Percentiles rank a stretch among this genome's conserved stretches.
Conservation (phyloP, 495 filamentous ascomycete species). For the Xylaria cubensis region DNA sequence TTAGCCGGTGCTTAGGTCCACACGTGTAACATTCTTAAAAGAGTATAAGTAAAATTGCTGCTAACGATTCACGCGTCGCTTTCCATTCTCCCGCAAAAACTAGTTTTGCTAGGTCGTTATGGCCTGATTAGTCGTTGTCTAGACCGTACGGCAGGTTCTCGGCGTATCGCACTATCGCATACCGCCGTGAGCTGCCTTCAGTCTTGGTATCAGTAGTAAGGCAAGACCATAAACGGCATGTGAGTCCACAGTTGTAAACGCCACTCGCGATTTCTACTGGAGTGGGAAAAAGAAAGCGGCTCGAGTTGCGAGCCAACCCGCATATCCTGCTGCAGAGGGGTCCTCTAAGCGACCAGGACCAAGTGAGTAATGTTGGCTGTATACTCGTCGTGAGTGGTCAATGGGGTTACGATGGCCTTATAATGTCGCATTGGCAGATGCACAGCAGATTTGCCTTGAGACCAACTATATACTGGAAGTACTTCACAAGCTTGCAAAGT, state of each 20-base stretch:
- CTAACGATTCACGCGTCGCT: not conserved
- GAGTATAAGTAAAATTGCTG: not conserved
- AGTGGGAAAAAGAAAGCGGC: conserved; percentile 10
- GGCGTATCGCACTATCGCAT: not conserved
- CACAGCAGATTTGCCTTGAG: conserved; percentile 21
- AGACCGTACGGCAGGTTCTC: not conserved
- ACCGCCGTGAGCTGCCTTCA: not conserved
- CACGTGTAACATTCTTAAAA: not conserved
- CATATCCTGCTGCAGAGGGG: conserved; percentile 1
- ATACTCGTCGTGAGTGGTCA: conserved; percentile 10
- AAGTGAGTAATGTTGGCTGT: not conserved
- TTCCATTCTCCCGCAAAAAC: not conserved
- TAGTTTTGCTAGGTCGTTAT: not conserved
- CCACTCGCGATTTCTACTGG: conserved; percentile 8
- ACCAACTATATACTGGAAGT: not conserved
- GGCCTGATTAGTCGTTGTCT: conserved; percentile 12
- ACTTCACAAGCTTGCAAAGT: conserved; percentile 8
- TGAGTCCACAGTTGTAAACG: conserved; percentile 11
- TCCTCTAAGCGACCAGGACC: not conserved
- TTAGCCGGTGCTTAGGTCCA: not conserved
- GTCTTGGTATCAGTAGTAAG: not conserved
- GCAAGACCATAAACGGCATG: conserved; percentile 2
- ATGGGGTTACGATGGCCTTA: conserved; percentile 16
- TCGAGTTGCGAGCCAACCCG: conserved; percentile 1
- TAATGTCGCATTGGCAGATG: conserved; percentile 22